Conservation (phyloP, 2,329 filamentous ascomycete species). For the Cryphonectria carpinicola region DNA sequence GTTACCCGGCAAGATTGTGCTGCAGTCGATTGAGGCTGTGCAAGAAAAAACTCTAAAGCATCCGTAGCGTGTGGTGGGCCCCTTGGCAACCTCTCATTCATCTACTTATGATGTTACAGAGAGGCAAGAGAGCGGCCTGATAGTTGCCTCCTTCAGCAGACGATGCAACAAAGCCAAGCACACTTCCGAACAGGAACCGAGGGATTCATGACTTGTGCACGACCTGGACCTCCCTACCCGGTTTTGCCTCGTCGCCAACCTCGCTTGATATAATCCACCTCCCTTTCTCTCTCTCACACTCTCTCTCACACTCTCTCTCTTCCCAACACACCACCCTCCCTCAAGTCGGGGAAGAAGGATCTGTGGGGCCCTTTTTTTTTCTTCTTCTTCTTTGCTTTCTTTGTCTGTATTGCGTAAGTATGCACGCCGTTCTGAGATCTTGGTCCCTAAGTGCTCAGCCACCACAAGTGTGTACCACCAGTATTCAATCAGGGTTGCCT, state of each 20-base stretch:
- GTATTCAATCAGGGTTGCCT: background rate
- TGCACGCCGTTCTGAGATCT: background rate
- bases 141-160: background rate
- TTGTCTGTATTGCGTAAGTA: background rate
- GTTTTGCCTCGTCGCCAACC: constrained; percentile 1
- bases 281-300: background rate
- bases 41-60: constrained; percentile 6
- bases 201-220: background rate
- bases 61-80: background rate
- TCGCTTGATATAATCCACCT: constrained; percentile 10
- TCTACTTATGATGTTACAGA: background rate
- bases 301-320: too few relatives aligned
- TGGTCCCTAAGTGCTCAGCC: constrained; percentile 17
- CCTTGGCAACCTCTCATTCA: constrained; percentile 3
- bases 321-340: background rate
- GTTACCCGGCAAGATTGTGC: background rate
- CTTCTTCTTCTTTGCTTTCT: too few relatives aligned
- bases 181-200: background rate
- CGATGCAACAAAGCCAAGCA: constrained; percentile 10
- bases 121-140: background rate
- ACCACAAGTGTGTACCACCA: constrained; percentile 19
- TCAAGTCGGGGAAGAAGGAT: background rate
- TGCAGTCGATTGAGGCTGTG: constrained; percentile 16
- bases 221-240: background rate
- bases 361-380: background rate